Conservation (phyloP, 306 rosid species). For the Phaseolus lunatus region DNA sequence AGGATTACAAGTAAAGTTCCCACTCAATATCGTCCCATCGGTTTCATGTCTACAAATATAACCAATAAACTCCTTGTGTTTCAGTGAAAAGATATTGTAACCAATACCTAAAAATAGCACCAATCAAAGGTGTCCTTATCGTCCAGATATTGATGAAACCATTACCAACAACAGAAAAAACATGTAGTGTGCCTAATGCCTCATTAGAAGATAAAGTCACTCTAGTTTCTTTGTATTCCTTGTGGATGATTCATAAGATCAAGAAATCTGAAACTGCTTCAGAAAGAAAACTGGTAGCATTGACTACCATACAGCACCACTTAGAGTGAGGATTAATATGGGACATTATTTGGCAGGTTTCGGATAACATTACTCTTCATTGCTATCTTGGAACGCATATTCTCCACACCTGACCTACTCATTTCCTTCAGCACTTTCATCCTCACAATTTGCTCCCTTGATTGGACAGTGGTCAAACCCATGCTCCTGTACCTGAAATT, state of each 20-base stretch:
- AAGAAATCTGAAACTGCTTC: conserved; percentile 33
- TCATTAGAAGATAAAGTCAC: neutral
- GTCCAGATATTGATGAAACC: neutral
- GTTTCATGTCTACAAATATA: neutral
- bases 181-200: neutral
- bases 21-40: neutral
- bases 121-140: conserved; percentile 7
- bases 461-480: conserved; percentile 90
- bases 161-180: neutral
- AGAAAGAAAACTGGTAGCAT: conserved; percentile 26
- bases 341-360: conserved; percentile 84
- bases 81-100: neutral
- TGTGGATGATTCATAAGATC: neutral
- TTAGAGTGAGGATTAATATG: conserved; percentile 54
- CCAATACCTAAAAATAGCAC: neutral
- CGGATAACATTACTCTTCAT: conserved; percentile 92
- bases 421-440: conserved; percentile 92
- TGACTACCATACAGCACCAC: conserved; percentile 21
- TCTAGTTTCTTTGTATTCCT: neutral
- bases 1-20: neutral
- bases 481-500: conserved; percentile 85
- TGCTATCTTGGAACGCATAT: conserved; percentile 82
- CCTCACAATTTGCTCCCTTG: conserved; percentile 77
- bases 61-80: neutral
- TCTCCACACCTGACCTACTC: conserved; percentile 80